Evolutionary conservation across 805 yeast genomes (phyloP).

Genomic region (Cyberlindnera xishuangbannaensis): DNA sequence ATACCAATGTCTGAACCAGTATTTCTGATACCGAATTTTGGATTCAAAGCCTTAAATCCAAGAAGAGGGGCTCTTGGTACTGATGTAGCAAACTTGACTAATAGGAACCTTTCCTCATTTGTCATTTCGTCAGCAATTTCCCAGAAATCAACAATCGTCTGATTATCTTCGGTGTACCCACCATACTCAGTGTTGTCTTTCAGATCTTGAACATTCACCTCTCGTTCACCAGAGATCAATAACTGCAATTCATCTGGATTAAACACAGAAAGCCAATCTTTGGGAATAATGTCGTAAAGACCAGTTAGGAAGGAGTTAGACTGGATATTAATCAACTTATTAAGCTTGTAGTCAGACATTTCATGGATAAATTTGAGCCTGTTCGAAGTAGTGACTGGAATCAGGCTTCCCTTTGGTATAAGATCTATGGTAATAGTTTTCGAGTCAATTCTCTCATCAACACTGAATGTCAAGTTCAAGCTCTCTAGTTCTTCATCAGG

Average conservation of each 20-base stretch:
- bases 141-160: conserved; percentile 69
- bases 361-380: conserved; percentile 69
- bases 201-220: conserved; percentile 69
- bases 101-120: conserved; percentile 52
- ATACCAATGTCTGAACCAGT: conserved; percentile 42
- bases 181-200: conserved; percentile 56
- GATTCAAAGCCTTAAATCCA: conserved; percentile 72
- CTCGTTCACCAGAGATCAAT: conserved; percentile 68
- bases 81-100: conserved; percentile 86
- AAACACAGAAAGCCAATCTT: conserved; percentile 79
- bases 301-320: conserved; percentile 66
- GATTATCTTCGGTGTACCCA: conserved; percentile 49
- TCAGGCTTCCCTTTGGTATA: conserved; percentile 50
- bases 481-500: conserved; percentile 46
- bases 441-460: conserved; percentile 41
- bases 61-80: conserved; percentile 87
- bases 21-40: conserved; percentile 74
- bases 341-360: conserved; percentile 73
- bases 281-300: conserved; percentile 57
- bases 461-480: conserved; percentile 59
- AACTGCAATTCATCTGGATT: conserved; percentile 78
- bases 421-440: conserved; percentile 46
- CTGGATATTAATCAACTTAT: conserved; percentile 52
- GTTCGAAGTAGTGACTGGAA: conserved; percentile 54
- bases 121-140: conserved; percentile 65